These are phyloP conservation scores for Rehmannia glutinosa DNA, from an alignment of 257 asterid species.

Conservation along the genomic window DNA sequence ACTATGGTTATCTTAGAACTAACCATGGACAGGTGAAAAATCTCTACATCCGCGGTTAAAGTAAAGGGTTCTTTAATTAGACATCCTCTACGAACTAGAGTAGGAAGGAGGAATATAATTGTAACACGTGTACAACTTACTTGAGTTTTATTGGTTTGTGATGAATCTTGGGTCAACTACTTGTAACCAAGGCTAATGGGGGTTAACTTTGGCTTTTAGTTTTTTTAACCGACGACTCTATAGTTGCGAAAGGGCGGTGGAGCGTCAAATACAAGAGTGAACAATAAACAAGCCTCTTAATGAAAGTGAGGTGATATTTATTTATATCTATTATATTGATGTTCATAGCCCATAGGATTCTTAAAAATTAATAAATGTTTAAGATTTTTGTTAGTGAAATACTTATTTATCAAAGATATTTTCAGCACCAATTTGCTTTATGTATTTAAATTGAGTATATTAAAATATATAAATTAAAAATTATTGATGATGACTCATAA, in stretches of 20 bases:
- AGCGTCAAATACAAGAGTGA: conserved; percentile 12
- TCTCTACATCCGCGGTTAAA: conserved; percentile 25
- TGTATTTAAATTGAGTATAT: too few relatives aligned
- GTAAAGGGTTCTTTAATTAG: conserved; percentile 1
- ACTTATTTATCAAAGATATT: too few relatives aligned
- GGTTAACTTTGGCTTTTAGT: conserved; percentile 4
- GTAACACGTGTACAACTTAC: conserved; percentile 30
- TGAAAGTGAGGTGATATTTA: conserved; percentile 10
- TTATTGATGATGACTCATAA: too few relatives aligned
- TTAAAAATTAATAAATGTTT: too few relatives aligned
- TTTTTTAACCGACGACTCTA: conserved; percentile 32
- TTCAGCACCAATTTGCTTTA: too few relatives aligned
- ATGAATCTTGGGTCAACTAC: background rate
- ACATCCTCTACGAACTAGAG: background rate
- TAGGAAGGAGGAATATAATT: background rate
- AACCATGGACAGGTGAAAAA: conserved; percentile 36
- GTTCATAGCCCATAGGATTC: too few relatives aligned
- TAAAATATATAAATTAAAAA: too few relatives aligned
- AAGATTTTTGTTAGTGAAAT: too few relatives aligned
- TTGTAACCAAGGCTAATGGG: background rate
- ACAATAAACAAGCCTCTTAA: background rate
- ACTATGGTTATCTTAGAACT: conserved; percentile 31
- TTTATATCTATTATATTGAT: too few relatives aligned
- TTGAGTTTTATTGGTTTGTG: conserved; percentile 25
- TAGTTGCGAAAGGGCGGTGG: conserved; percentile 45